These are phyloP conservation scores for Gastrolobium bilobum DNA, from an alignment of 306 rosid genomes.

Conservation along the genomic window DNA sequence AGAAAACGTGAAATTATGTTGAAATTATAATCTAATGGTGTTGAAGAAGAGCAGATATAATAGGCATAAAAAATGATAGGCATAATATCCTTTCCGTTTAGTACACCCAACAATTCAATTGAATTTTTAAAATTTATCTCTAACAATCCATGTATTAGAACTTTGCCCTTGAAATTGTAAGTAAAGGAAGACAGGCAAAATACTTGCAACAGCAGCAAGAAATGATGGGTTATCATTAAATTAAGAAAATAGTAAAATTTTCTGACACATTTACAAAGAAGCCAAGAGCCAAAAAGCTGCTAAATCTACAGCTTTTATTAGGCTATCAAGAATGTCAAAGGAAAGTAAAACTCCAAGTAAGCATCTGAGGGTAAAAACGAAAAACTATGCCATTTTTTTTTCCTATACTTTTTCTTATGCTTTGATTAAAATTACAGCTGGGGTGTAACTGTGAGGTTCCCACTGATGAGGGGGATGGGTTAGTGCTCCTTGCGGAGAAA, in stretches of 20 bases:
- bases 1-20: too few relatives aligned
- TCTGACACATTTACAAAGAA: constrained; percentile 49
- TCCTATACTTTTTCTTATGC: constrained; percentile 37
- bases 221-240: constrained; percentile 37
- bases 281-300: constrained; percentile 54
- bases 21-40: too few relatives aligned
- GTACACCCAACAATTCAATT: too few relatives aligned
- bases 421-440: constrained; percentile 53
- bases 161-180: background rate
- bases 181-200: background rate
- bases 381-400: constrained; percentile 35
- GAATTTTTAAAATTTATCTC: background rate
- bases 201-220: background rate
- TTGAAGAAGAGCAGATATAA: too few relatives aligned
- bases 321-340: constrained; percentile 51
- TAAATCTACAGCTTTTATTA: constrained; percentile 61
- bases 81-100: too few relatives aligned
- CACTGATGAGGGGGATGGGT: constrained; percentile 56
- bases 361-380: constrained; percentile 2
- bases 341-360: constrained; percentile 35
- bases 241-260: constrained; percentile 40
- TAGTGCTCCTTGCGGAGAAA: constrained; percentile 78
- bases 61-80: too few relatives aligned
- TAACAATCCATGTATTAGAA: background rate
- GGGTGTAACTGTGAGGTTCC: constrained; percentile 69